phyloP scores from a whole-genome alignment of 2,329 filamentous ascomycete species.

The Trichoderma endophyticum region DNA sequence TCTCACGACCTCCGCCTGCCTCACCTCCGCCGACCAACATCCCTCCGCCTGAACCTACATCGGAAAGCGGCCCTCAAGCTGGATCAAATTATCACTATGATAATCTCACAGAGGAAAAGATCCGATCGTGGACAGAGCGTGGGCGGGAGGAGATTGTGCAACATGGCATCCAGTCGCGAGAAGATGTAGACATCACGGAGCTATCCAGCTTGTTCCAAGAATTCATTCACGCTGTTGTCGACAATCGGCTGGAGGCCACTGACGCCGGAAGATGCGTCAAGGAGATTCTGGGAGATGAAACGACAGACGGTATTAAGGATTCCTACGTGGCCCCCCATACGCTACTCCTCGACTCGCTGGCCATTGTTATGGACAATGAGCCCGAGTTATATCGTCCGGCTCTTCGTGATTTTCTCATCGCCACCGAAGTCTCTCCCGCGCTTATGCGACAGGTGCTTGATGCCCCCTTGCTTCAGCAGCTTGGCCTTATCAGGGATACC shows the following conservation, averaged over 20 bases:
- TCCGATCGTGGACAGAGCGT: constrained; percentile 64
- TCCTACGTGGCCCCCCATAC: constrained; percentile 56
- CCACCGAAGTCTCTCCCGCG: constrained; percentile 67
- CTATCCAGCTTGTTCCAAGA: constrained; percentile 80
- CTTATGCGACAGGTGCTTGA: constrained; percentile 84
- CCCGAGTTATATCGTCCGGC: constrained; percentile 45
- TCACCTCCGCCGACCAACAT: constrained; percentile 24
- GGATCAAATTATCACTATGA: constrained; percentile 65
- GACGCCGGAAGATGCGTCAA: constrained; percentile 72
- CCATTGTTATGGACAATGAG: constrained; percentile 72
- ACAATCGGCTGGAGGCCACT: constrained; percentile 61
- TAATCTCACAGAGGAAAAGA: constrained; percentile 66
- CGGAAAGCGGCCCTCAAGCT: constrained; percentile 33
- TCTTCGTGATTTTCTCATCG: constrained; percentile 66
- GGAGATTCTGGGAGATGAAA: constrained; percentile 64
- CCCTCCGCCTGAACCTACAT: constrained; percentile 22
- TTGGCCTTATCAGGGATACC: constrained; percentile 79
- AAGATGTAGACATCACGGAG: constrained; percentile 64
- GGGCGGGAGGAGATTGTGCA: constrained; percentile 67
- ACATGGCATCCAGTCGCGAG: constrained; percentile 60
- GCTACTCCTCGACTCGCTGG: constrained; percentile 79
- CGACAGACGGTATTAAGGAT: constrained; percentile 49
- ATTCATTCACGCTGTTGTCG: constrained; percentile 71
- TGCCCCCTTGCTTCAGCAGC: constrained; percentile 65
- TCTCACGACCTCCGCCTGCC: constrained; percentile 24